phyloP scores from a whole-genome alignment of 192 early-diverging fungal species.

The Spizellomyces sp. region DNA sequence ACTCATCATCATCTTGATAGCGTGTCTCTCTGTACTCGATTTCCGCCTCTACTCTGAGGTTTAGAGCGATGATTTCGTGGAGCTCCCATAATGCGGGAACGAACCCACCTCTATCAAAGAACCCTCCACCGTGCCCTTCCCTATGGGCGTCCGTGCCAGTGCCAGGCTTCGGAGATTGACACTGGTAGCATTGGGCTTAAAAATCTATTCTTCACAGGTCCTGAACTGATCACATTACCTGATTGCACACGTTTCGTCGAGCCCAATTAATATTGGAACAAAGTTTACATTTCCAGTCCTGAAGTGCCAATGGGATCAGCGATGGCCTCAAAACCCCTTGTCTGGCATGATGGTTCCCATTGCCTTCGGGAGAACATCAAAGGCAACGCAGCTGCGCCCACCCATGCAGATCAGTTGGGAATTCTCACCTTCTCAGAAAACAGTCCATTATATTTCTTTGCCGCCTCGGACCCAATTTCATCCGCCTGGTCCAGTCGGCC shows the following conservation, averaged over 20 bases:
- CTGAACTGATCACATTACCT: conserved; percentile 6
- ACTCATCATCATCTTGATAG: conserved; percentile 42
- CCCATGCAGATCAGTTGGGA: too few species aligned
- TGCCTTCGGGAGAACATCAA: too few species aligned
- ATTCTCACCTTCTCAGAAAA: conserved; percentile 35
- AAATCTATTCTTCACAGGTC: not conserved
- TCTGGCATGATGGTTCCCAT: not conserved
- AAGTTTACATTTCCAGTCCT: conserved; percentile 46
- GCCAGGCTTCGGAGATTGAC: conserved; percentile 44
- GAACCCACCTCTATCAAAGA: conserved; percentile 37
- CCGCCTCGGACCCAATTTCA: conserved; percentile 20
- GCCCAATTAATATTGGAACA: conserved; percentile 52
- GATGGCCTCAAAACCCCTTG: not conserved
- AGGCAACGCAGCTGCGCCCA: too few species aligned
- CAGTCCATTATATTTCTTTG: conserved; percentile 35
- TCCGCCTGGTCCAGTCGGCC: conserved; percentile 3
- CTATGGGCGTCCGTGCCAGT: conserved; percentile 33
- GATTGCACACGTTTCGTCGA: conserved; percentile 36
- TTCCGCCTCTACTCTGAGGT: conserved; percentile 26
- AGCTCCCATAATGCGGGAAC: not conserved
- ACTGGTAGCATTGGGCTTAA: conserved; percentile 1
- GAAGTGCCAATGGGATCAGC: not conserved
- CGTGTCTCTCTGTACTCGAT: conserved; percentile 46
- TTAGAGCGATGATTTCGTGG: not conserved
- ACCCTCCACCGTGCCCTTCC: conserved; percentile 46